These are phyloP conservation scores for Kingdonia uniflora DNA, from an alignment of 164 flowering plant species.

Conservation along the genomic window DNA sequence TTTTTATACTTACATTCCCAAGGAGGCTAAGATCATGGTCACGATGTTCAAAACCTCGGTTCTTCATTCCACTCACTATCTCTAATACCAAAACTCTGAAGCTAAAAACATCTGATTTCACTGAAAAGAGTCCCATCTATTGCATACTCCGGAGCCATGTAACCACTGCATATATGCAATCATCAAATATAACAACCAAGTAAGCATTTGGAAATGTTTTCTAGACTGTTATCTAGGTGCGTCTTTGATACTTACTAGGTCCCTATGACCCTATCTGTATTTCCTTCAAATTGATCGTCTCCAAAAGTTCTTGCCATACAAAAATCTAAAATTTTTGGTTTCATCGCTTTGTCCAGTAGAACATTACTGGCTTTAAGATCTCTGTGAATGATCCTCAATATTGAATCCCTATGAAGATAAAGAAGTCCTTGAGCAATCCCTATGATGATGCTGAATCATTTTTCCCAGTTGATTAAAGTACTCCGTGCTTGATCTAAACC, in stretches of 20 bases:
- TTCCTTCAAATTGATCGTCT: constrained; percentile 20
- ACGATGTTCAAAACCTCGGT: constrained; percentile 16
- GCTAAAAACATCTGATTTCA: constrained; percentile 32
- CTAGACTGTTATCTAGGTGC: too few species aligned
- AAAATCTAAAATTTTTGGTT: constrained; percentile 32
- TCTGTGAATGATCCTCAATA: constrained; percentile 26
- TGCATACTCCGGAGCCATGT: constrained; percentile 33
- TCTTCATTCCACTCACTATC: constrained; percentile 22
- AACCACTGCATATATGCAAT: constrained; percentile 1
- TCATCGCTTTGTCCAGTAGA: constrained; percentile 23
- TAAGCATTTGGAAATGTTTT: background rate
- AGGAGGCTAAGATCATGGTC: constrained; percentile 11
- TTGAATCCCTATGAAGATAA: constrained; percentile 26
- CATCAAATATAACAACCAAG: background rate
- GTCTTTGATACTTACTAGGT: constrained; percentile 26
- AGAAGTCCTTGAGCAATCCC: constrained; percentile 18
- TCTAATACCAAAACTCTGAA: constrained; percentile 28
- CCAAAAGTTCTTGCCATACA: constrained; percentile 26
- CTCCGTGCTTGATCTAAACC: constrained; percentile 5
- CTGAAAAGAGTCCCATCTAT: constrained; percentile 25
- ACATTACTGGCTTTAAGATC: constrained; percentile 35
- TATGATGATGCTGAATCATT: constrained; percentile 18
- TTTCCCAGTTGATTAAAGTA: constrained; percentile 16
- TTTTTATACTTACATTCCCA: constrained; percentile 8
- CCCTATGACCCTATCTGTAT: constrained; percentile 26